phyloP scores from a whole-genome alignment of 441 rosid species.

The Flueggea neowawraea region DNA sequence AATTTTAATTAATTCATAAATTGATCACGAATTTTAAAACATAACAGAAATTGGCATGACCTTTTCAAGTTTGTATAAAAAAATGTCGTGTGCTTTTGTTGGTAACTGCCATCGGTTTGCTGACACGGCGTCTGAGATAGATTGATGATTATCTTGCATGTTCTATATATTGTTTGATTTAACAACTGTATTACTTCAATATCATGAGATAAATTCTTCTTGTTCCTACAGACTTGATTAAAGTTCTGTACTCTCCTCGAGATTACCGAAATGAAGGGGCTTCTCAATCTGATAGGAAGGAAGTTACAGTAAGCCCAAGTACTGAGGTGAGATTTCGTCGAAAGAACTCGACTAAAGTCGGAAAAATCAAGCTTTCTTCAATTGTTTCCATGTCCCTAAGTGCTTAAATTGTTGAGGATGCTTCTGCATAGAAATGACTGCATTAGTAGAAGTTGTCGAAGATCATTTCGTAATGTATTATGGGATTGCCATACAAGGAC shows the following conservation, averaged over 20 bases:
- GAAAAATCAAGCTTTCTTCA: constrained; percentile 79
- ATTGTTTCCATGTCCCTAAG: constrained; percentile 64
- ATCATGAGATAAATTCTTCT: constrained; percentile 23
- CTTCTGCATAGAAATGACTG: too few species aligned
- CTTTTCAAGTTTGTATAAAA: too few species aligned
- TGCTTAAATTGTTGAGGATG: constrained; percentile 35
- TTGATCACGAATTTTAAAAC: too few species aligned
- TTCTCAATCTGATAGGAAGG: constrained; percentile 69
- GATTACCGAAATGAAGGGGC: constrained; percentile 84
- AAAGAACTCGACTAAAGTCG: constrained; percentile 48
- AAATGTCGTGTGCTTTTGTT: too few species aligned
- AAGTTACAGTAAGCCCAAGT: constrained; percentile 64
- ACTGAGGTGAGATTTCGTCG: constrained; percentile 81
- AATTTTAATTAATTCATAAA: too few species aligned
- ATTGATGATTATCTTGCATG: too few species aligned
- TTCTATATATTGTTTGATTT: background rate
- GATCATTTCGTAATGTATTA: too few species aligned
- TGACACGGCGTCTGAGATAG: too few species aligned
- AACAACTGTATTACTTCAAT: background rate
- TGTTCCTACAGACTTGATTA: constrained; percentile 68
- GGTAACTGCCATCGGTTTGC: too few species aligned
- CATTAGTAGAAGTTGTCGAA: too few species aligned
- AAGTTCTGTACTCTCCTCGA: constrained; percentile 68
- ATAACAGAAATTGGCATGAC: too few species aligned
- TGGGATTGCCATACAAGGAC: too few species aligned